A percentile compares a stretch with the other conserved stretches of the same genome.
Conservation (phyloP, 1,139 yeast species). For the Taphrina communis region DNA sequence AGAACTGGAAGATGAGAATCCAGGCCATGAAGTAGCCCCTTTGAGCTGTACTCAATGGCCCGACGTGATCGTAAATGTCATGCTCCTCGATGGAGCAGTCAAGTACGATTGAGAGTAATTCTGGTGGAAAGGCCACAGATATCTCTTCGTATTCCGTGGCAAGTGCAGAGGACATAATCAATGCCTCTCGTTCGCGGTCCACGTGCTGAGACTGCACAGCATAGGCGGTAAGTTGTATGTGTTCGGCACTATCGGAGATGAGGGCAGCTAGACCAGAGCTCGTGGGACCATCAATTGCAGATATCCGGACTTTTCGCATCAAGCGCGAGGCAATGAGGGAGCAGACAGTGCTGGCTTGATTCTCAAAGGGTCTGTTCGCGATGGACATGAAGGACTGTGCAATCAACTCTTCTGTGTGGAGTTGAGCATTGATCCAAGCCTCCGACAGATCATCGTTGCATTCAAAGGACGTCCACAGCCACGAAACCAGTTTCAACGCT, state of each 20-base stretch:
- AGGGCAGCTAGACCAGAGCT: background rate
- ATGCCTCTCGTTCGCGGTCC: conserved; percentile 32
- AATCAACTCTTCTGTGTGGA: background rate
- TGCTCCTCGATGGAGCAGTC: conserved; percentile 46
- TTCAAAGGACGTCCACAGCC: conserved; percentile 50
- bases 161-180: conserved; percentile 17
- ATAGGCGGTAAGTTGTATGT: conserved; percentile 22
- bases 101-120: conserved; percentile 49
- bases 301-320: conserved; percentile 6
- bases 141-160: conserved; percentile 45
- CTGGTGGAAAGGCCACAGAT: conserved; percentile 48
- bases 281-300: background rate
- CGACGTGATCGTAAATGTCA: conserved; percentile 30
- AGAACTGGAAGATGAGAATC: conserved; percentile 67
- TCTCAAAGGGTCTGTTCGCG: background rate
- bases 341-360: conserved; percentile 53
- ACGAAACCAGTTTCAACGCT: conserved; percentile 57
- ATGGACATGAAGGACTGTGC: conserved; percentile 10
- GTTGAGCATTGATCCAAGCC: conserved; percentile 30
- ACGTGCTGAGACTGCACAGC: conserved; percentile 18
- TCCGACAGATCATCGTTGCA: conserved; percentile 50
- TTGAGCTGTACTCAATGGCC: conserved; percentile 38
- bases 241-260: conserved; percentile 19
- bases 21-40: conserved; percentile 68
- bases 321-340: conserved; percentile 53